Percentiles rank a stretch among this genome's conserved stretches.
These are phyloP conservation scores for Salix brachista DNA, from an alignment of 345 rosid species.

Conservation along the genomic window DNA sequence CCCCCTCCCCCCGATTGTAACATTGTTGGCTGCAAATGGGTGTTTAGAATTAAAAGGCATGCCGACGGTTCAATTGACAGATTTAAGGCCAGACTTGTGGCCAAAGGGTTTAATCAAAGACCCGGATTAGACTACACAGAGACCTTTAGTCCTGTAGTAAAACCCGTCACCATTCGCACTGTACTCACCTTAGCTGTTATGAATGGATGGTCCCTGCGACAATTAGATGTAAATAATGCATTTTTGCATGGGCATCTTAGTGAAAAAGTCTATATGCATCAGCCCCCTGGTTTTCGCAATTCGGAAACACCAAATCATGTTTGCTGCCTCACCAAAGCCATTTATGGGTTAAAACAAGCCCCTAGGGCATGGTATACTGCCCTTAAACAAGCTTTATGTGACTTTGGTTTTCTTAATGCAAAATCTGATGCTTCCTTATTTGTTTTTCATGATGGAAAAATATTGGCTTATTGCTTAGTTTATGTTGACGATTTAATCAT, in stretches of 20 bases:
- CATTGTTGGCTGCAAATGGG: not conserved
- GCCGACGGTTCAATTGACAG: fast-evolving
- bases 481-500: not conserved
- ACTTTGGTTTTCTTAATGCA: no score
- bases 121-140: not conserved
- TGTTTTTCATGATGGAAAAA: no score
- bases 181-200: no score
- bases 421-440: no score
- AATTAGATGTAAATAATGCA: not conserved
- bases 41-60: no score
- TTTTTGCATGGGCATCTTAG: not conserved
- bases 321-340: not conserved
- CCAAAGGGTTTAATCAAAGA: not conserved
- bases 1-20: no score
- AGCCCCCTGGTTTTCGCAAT: not conserved
- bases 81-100: not conserved
- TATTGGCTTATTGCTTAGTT: no score
- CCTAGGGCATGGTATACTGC: not conserved
- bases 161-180: fast-evolving
- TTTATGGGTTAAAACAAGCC: not conserved
- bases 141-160: no score
- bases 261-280: no score
- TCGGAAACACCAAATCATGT: no score
- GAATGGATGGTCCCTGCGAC: fast-evolving
- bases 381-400: not conserved